Percentiles rank a stretch among this genome's conserved stretches.
Conservation (phyloP, 2,329 filamentous ascomycete species). For the Coleophoma cylindrospora region DNA sequence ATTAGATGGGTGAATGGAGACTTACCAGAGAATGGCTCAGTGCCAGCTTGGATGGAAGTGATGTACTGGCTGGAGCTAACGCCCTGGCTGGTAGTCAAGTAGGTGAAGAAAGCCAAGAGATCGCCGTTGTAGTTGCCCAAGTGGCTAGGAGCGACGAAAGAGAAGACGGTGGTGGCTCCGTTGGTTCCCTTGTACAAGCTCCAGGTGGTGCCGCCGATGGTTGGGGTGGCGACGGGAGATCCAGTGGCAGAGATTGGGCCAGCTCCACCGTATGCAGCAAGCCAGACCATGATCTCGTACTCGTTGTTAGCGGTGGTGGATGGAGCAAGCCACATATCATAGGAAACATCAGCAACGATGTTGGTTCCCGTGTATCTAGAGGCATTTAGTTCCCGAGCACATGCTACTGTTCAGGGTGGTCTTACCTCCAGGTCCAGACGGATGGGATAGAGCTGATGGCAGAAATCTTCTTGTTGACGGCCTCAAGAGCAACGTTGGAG, state of each 20-base stretch:
- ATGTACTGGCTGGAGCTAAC: slow-evolving; percentile 45
- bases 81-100: slow-evolving; percentile 44
- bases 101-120: slow-evolving; percentile 50
- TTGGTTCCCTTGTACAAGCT: slow-evolving; percentile 54
- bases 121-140: slow-evolving; percentile 50
- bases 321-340: slow-evolving; percentile 53
- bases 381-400: not conserved
- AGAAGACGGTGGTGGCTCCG: slow-evolving; percentile 53
- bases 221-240: slow-evolving; percentile 44
- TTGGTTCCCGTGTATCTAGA: slow-evolving; percentile 39
- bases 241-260: slow-evolving; percentile 50
- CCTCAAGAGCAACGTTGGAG: slow-evolving; percentile 24
- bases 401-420: not conserved
- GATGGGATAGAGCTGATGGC: slow-evolving; percentile 30
- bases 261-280: slow-evolving; percentile 46
- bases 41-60: slow-evolving; percentile 46
- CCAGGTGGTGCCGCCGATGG: slow-evolving; percentile 47
- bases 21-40: slow-evolving; percentile 49
- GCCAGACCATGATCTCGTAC: slow-evolving; percentile 64
- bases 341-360: slow-evolving; percentile 53
- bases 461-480: slow-evolving; percentile 27
- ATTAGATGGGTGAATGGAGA: not conserved
- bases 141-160: slow-evolving; percentile 45
- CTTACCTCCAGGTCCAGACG: slow-evolving; percentile 33
- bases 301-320: slow-evolving; percentile 40